These are phyloP conservation scores for Coccomyxa sp. DNA, from an alignment of 139 green algal genomes.

Conservation along the genomic window DNA sequence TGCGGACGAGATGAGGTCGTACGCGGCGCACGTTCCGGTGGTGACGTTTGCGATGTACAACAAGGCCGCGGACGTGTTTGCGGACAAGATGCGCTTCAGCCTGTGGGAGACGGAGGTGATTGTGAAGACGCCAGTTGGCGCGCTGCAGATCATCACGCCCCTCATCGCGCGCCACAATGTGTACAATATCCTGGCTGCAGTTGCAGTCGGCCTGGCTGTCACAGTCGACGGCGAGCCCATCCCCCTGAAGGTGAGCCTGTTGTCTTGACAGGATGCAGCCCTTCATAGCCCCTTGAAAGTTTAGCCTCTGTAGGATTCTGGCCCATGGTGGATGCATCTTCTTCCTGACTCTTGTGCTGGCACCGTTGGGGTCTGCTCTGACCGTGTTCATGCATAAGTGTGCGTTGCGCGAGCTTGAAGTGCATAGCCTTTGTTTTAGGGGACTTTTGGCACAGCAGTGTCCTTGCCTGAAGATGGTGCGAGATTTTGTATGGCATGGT, in stretches of 20 bases:
- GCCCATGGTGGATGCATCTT: too few species aligned
- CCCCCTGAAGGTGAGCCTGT: conserved; percentile 4
- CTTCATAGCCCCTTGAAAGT: too few species aligned
- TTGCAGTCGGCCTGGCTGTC: conserved; percentile 76
- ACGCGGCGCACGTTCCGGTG: conserved; percentile 31
- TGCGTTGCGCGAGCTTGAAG: too few species aligned
- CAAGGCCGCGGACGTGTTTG: conserved; percentile 63
- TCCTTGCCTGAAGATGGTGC: too few species aligned
- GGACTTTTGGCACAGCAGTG: too few species aligned
- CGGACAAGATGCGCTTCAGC: conserved; percentile 47
- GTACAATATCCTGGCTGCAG: conserved; percentile 89
- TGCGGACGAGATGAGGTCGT: conserved; percentile 34
- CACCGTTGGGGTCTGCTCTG: too few species aligned
- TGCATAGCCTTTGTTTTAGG: too few species aligned
- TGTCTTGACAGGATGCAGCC: not conserved
- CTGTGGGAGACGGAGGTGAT: conserved; percentile 77
- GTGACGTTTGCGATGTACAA: conserved; percentile 71
- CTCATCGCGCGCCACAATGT: conserved; percentile 83
- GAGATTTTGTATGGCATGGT: too few species aligned
- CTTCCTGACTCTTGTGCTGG: too few species aligned
- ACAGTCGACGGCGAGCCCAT: conserved; percentile 38
- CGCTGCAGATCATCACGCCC: conserved; percentile 67
- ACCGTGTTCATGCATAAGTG: too few species aligned
- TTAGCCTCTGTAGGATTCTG: too few species aligned
- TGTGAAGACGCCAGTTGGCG: conserved; percentile 40